Percentiles rank a stretch among this genome's conserved stretches.
phyloP scores from a whole-genome alignment of 208 protist genomes.

The Eutreptiella sp. region DNA sequence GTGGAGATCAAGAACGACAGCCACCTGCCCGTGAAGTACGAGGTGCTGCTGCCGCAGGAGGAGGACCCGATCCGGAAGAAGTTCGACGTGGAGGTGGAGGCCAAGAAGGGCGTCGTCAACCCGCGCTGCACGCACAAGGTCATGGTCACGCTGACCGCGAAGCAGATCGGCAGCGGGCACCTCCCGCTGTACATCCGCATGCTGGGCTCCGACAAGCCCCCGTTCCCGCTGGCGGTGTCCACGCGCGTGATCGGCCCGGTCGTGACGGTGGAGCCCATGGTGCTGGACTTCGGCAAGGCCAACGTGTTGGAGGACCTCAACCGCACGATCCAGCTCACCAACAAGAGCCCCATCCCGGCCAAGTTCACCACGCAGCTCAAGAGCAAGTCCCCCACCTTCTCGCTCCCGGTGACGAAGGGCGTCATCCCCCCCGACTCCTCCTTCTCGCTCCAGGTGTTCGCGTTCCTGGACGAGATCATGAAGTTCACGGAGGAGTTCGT shows the following conservation, averaged over 20 bases:
- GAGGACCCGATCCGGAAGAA: constrained; percentile 30
- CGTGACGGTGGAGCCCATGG: constrained; percentile 48
- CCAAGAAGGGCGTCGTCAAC: constrained; percentile 33
- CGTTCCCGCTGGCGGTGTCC: constrained; percentile 52
- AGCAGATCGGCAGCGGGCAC: constrained; percentile 60
- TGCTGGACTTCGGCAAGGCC: constrained; percentile 61
- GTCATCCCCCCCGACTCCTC: constrained; percentile 18
- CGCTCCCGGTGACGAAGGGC: constrained; percentile 29
- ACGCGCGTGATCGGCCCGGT: constrained; percentile 62
- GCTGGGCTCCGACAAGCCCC: constrained; percentile 49
- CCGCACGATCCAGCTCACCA: constrained; percentile 50
- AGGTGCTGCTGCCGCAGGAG: constrained; percentile 61
- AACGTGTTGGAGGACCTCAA: constrained; percentile 49
- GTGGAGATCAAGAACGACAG: constrained; percentile 81
- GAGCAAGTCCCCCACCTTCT: constrained; percentile 34
- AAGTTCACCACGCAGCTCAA: constrained; percentile 57
- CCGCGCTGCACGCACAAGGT: constrained; percentile 51
- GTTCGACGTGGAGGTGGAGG: constrained; percentile 35
- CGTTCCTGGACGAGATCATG: constrained; percentile 74
- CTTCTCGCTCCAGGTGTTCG: constrained; percentile 48
- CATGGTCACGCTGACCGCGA: constrained; percentile 59
- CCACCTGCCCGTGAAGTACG: constrained; percentile 79
- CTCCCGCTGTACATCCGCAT: constrained; percentile 69
- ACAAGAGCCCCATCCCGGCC: constrained; percentile 74
- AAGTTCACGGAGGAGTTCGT: constrained; percentile 66